A percentile compares a stretch with the other conserved stretches of the same genome.
phyloP scores from a whole-genome alignment of 2,329 filamentous ascomycete genomes.

The Bertia moriformis region DNA sequence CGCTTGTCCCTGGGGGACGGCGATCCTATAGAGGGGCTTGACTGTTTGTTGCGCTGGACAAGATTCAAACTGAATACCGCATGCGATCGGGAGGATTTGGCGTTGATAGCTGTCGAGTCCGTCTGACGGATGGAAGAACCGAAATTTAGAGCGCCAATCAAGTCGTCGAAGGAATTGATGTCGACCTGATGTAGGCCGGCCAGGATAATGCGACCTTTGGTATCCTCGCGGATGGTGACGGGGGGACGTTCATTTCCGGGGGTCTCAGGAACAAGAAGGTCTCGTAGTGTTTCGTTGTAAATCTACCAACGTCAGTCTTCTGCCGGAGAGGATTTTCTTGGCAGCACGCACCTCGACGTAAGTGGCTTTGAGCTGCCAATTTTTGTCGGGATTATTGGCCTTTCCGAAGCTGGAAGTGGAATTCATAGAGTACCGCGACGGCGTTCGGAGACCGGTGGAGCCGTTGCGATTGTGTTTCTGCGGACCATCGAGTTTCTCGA shows the following conservation, averaged over 20 bases:
- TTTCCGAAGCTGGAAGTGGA: conserved; percentile 15
- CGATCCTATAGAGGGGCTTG: conserved; percentile 16
- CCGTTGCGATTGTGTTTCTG: conserved; percentile 18
- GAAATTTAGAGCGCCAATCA: conserved; percentile 78
- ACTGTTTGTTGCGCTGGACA: conserved; percentile 73
- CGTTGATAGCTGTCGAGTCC: conserved; percentile 92
- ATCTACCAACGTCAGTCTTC: conserved; percentile 31
- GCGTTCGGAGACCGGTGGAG: conserved; percentile 55
- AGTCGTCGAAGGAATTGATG: conserved; percentile 81
- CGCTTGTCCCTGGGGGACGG: conserved; percentile 60
- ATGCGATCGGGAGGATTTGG: conserved; percentile 91
- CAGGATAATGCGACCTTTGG: conserved; percentile 80
- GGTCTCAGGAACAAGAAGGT: conserved; percentile 71
- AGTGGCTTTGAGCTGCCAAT: background rate
- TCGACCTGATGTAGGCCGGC: conserved; percentile 79
- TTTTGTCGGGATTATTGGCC: background rate
- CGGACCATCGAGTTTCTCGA: conserved; percentile 64
- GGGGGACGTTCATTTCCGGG: conserved; percentile 55
- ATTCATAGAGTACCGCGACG: conserved; percentile 59
- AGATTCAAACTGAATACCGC: conserved; percentile 94
- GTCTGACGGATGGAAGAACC: conserved; percentile 91
- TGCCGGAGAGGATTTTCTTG: conserved; percentile 69
- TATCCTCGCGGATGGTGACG: conserved; percentile 85
- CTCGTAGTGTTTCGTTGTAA: conserved; percentile 90
- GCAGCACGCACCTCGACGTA: conserved; percentile 21